These are phyloP conservation scores for Penicillium sp. DNA, from an alignment of 2,329 filamentous ascomycete species.

Conservation along the genomic window DNA sequence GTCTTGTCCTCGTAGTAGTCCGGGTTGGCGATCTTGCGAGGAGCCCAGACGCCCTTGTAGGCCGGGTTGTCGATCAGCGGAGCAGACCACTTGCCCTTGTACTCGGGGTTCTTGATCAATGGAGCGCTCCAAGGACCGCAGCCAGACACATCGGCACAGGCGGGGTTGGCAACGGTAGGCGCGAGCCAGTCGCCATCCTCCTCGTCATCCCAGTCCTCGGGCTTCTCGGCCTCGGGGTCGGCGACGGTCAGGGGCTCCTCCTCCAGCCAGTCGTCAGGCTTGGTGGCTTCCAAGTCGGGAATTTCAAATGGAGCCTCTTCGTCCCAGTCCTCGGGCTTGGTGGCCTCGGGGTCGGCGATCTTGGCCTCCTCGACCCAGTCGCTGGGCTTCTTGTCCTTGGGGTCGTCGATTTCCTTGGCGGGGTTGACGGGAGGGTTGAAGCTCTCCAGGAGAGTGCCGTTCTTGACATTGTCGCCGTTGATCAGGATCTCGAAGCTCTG, in stretches of 20 bases:
- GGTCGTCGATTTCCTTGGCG: constrained; percentile 87
- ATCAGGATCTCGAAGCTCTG: constrained; percentile 92
- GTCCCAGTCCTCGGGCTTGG: constrained; percentile 97
- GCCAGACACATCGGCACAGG: constrained; percentile 88
- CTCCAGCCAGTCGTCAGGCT: constrained; percentile 94
- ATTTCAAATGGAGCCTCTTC: constrained; percentile 97
- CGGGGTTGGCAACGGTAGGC: constrained; percentile 88
- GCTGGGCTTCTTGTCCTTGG: constrained; percentile 87
- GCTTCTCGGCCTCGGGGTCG: constrained; percentile 94
- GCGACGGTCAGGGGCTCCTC: constrained; percentile 76
- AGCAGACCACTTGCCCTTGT: constrained; percentile 98
- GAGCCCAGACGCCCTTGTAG: constrained; percentile 95
- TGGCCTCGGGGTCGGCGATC: constrained; percentile 87
- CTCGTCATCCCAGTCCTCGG: constrained; percentile 99
- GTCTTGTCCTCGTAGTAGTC: constrained; percentile 96
- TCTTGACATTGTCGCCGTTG: constrained; percentile 83
- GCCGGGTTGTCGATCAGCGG: constrained; percentile 93
- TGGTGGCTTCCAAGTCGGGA: constrained; percentile 84
- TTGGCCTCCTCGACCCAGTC: constrained; percentile 93
- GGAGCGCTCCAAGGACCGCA: constrained; percentile 92
- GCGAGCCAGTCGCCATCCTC: constrained; percentile 97
- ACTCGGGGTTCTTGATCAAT: constrained; percentile 88
- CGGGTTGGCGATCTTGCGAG: constrained; percentile 95
- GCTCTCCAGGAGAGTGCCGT: constrained; percentile 88
- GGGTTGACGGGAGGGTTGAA: constrained; percentile 94